Base-by-base conservation (phyloP, 2,329 filamentous ascomycete species). In the Coleophoma eucalyptorum region DNA sequence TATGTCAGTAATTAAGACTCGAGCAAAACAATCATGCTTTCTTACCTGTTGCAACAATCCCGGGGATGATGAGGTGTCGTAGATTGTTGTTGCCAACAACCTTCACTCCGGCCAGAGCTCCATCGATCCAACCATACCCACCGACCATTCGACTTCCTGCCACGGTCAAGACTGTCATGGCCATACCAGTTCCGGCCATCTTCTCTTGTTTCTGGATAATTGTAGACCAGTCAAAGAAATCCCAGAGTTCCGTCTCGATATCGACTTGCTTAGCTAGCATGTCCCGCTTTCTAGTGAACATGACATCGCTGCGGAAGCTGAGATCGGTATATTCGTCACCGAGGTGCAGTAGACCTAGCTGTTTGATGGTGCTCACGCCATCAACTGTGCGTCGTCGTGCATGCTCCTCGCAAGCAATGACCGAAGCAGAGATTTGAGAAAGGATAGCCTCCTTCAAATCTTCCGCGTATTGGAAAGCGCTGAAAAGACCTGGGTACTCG, bases 191-290 rank as follows among this genome's bases (percentile, higher is more conserved):
- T 37, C 93, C 90, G 5, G 93, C 92, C 50, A 95, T 79, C 77
- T 97, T 99, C 70, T 99, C 94, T 67, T 97, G 93, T 49, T 85
- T 81, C 64, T 97, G 90, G 73, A 96, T 79, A 5, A 97, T 72
- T 11, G 84, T 88, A 16, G 84, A 79, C 68, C 91, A 78, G 68
- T 99, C 94, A 62, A 99, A 89, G 75, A 99, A 97, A 72, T 99
- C 94, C 80, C 80, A 88, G 0, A 96, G 61, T 64, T 99, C 92
- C 4, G 94, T 89, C 49, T 94, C 84, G 18, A 96, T 84, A 54
- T 97, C 84, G 15, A 97, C 85, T 64, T 96, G 86, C 56, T 90
- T 84, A 5, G 90, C 91, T 38, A 96, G 74, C 2, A 84, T 82
- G 67, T 99, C 90, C 53, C 85, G 82, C 63, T 87, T 87, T 55